phyloP scores from a whole-genome alignment of 2,329 filamentous ascomycete species.

The Chrysoporthe deuterocubensis region DNA sequence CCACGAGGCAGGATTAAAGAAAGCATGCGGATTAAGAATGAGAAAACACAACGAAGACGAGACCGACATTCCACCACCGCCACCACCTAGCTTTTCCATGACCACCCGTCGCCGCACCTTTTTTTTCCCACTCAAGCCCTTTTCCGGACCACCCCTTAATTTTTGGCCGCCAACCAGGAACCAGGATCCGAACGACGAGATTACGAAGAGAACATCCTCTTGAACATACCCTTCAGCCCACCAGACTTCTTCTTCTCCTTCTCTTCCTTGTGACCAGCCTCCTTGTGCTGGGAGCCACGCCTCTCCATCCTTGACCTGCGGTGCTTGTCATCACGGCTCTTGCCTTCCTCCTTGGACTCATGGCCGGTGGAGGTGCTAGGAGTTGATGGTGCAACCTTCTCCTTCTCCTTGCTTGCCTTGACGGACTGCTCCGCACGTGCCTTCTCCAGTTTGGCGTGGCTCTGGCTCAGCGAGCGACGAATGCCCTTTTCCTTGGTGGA shows the following conservation, averaged over 20 bases:
- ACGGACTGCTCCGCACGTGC: constrained; percentile 31
- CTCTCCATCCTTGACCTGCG: constrained; percentile 26
- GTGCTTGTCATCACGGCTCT: constrained; percentile 27
- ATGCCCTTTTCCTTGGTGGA: constrained; percentile 31
- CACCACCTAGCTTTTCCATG: background rate
- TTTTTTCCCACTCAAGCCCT: background rate
- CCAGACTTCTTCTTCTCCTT: constrained; percentile 28
- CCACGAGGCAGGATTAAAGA: constrained; percentile 5
- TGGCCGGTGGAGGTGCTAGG: constrained; percentile 4
- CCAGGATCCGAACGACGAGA: background rate
- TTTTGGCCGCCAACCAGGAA: background rate
- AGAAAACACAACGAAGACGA: constrained; percentile 11
- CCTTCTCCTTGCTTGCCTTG: constrained; percentile 22
- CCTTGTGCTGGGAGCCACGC: constrained; percentile 27
- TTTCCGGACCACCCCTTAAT: background rate
- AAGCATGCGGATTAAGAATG: constrained; percentile 12
- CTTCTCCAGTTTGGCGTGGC: constrained; percentile 34
- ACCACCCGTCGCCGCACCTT: background rate
- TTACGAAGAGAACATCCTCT: constrained; percentile 27
- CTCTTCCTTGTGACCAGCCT: constrained; percentile 22
- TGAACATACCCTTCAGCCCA: constrained; percentile 29
- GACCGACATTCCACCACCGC: background rate
- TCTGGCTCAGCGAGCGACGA: constrained; percentile 37
- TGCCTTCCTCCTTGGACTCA: constrained; percentile 11
- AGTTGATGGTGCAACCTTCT: background rate